Evolutionary conservation across 306 rosid species (phyloP).

Genomic region (Canavalia gladiata): DNA sequence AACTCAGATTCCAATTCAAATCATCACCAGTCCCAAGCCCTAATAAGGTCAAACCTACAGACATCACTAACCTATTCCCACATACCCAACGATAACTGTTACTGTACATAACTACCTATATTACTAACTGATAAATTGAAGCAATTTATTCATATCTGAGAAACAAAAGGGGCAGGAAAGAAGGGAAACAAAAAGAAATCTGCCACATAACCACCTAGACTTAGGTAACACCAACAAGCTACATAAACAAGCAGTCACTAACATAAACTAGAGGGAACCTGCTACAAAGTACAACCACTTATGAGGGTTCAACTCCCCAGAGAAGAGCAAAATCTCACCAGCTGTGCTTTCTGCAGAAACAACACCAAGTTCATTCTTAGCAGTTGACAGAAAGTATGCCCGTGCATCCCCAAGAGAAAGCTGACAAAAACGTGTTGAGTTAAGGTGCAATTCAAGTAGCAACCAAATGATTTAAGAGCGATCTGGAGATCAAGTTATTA

Average conservation of each 20-base stretch:
- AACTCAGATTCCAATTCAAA: constrained; percentile 34
- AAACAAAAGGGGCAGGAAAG: not conserved
- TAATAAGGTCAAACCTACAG: constrained; percentile 10
- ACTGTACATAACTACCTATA: not conserved
- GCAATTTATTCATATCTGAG: not conserved
- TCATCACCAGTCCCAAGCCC: constrained; percentile 27
- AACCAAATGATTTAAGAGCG: constrained; percentile 11
- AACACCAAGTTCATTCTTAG: constrained; percentile 92
- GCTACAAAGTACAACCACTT: constrained; percentile 19
- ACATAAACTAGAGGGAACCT: constrained; percentile 18
- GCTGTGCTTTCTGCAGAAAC: constrained; percentile 89
- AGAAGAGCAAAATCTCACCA: constrained; percentile 59
- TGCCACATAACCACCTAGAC: not conserved
- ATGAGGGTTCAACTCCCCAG: constrained; percentile 28
- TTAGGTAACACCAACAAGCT: not conserved
- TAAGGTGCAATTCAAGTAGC: constrained; percentile 43
- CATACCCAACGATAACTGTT: constrained; percentile 3
- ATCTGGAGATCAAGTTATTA: not conserved
- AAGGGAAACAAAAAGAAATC: not conserved
- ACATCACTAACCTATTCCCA: constrained; percentile 18
- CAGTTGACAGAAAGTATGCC: constrained; percentile 89
- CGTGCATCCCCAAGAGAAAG: constrained; percentile 96
- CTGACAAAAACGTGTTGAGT: constrained; percentile 55
- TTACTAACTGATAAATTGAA: constrained; percentile 23
- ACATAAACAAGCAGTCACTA: constrained; percentile 7